A percentile compares a stretch with the other conserved stretches of the same genome.
These are phyloP conservation scores for Berkeleyomyces rouxiae DNA, from an alignment of 2,329 filamentous ascomycete genomes.

Conservation along the genomic window DNA sequence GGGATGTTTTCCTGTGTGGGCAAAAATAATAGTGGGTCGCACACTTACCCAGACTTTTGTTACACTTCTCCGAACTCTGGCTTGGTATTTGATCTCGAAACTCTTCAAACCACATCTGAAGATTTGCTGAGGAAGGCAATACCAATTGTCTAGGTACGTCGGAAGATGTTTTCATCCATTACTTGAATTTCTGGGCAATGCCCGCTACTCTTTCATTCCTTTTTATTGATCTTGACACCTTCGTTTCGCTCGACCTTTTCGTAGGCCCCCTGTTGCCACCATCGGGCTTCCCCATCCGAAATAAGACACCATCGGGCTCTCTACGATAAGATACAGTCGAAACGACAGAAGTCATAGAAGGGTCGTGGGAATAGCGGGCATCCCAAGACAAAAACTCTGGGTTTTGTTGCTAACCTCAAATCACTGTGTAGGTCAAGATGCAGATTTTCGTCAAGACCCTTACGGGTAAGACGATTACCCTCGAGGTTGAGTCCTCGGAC, in stretches of 20 bases:
- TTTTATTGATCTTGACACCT: slow-evolving; percentile 7
- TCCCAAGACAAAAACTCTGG: slow-evolving; percentile 10
- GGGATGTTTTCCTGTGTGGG: neutral
- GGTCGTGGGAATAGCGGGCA: neutral
- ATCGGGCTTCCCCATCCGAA: neutral
- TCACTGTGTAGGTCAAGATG: slow-evolving; percentile 40
- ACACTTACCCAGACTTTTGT: slow-evolving; percentile 17
- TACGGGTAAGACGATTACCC: slow-evolving; percentile 99
- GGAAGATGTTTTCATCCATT: slow-evolving; percentile 28
- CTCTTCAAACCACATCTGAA: slow-evolving; percentile 31
- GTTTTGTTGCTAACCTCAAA: slow-evolving; percentile 21
- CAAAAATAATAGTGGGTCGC: slow-evolving; percentile 15
- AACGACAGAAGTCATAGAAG: neutral
- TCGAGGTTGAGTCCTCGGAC: no score
- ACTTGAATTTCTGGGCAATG: slow-evolving; percentile 5
- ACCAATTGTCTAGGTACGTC: slow-evolving; percentile 47
- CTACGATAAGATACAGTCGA: neutral
- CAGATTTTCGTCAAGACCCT: slow-evolving; percentile 71
- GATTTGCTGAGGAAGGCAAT: slow-evolving; percentile 48
- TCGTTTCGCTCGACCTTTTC: slow-evolving; percentile 5
- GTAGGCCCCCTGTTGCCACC: neutral
- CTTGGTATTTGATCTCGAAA: slow-evolving; percentile 19
- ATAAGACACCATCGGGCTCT: neutral
- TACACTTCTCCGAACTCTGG: neutral
- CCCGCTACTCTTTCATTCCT: slow-evolving; percentile 1